Conservation (phyloP, 306 rosid genomes). For the Pyrus pyrifolia region DNA sequence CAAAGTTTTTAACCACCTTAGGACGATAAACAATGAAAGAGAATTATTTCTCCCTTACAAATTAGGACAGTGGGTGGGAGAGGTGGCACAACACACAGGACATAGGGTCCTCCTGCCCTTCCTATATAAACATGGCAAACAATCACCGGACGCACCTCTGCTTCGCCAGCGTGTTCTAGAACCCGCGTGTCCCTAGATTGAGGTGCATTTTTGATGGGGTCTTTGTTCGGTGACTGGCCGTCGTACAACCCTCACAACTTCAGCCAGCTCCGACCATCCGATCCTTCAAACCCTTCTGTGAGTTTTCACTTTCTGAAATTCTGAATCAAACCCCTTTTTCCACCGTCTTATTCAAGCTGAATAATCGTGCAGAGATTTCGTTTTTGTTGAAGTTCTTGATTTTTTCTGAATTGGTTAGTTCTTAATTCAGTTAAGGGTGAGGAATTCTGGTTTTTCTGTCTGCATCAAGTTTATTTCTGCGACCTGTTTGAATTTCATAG, state of each 20-base stretch:
- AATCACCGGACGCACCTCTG: background rate
- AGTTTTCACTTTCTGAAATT: slow-evolving; percentile 23
- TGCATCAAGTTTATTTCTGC: background rate
- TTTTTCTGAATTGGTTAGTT: slow-evolving; percentile 4
- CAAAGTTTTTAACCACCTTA: too few species aligned
- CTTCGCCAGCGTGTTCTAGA: background rate
- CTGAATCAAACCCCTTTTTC: background rate
- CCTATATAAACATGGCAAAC: background rate
- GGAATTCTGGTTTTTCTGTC: slow-evolving; percentile 7
- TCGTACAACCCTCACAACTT: slow-evolving; percentile 89
- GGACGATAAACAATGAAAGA: too few species aligned
- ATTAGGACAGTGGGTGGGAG: background rate
- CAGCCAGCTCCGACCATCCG: slow-evolving; percentile 85
- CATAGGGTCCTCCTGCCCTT: background rate
- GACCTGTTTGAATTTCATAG: background rate
- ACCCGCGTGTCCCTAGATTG: slow-evolving; percentile 11
- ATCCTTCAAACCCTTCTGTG: slow-evolving; percentile 81
- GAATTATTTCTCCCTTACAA: too few species aligned
- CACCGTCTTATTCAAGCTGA: slow-evolving; percentile 9
- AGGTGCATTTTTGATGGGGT: slow-evolving; percentile 52
- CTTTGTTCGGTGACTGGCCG: slow-evolving; percentile 79
- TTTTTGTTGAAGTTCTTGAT: slow-evolving; percentile 10
- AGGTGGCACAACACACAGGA: background rate
- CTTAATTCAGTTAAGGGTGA: background rate
- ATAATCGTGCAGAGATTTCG: background rate